phyloP scores from a whole-genome alignment of 2,329 filamentous ascomycete species.

The Stemphylium lycopersici region DNA sequence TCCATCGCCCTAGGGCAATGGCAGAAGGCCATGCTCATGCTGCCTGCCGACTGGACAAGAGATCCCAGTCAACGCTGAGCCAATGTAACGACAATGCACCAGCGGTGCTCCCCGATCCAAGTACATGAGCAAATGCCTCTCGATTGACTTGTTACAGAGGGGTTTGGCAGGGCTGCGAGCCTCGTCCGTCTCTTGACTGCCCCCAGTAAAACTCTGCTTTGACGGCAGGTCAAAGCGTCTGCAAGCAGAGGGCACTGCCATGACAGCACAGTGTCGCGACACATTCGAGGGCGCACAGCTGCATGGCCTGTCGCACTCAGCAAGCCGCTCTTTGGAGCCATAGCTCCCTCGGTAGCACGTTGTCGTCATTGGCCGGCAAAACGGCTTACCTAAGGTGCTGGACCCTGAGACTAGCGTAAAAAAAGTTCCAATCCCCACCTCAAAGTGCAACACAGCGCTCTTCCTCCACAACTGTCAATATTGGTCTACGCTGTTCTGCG shows the following conservation, averaged over 20 bases:
- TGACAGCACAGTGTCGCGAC: not conserved
- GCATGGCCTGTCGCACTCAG: not conserved
- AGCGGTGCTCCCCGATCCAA: not conserved
- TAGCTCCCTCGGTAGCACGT: constrained; percentile 2
- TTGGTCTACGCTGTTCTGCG: constrained; percentile 27
- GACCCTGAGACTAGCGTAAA: constrained; percentile 19
- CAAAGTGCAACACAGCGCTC: constrained; percentile 18
- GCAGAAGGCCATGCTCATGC: not conserved
- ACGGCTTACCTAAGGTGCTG: constrained; percentile 12
- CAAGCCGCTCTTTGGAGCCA: not conserved
- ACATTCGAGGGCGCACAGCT: not conserved
- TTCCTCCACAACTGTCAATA: constrained; percentile 24
- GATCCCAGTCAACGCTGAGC: not conserved
- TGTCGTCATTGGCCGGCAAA: constrained; percentile 13
- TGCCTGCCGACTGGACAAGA: not conserved
- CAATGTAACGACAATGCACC: not conserved
- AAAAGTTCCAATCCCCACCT: constrained; percentile 29
- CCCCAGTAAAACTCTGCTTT: not conserved
- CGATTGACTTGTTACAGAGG: not conserved
- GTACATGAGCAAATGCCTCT: not conserved
- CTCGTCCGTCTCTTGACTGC: not conserved
- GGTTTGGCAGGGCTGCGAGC: not conserved
- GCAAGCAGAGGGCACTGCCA: not conserved
- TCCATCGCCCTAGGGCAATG: not conserved
- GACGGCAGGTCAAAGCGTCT: not conserved